Conservation (phyloP, 805 yeast genomes). For the Lachancea kluyveri region DNA sequence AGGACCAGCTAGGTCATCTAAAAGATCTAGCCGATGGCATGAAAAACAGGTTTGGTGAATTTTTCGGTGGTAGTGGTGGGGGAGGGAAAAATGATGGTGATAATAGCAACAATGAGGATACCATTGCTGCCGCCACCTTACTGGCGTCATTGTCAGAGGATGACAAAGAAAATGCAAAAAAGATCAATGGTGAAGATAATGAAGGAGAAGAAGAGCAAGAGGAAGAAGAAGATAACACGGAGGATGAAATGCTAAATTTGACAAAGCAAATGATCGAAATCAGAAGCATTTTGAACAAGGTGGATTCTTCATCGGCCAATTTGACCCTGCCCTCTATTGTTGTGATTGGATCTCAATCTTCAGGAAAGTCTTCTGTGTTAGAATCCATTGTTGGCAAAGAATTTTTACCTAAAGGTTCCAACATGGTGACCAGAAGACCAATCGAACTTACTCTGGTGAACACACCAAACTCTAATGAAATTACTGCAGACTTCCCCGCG, state of each 20-base stretch:
- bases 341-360: conserved; percentile 94
- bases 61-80: conserved; percentile 30
- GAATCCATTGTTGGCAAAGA: conserved; percentile 98
- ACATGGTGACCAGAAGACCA: conserved; percentile 98
- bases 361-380: conserved; percentile 94
- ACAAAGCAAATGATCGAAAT: conserved; percentile 98
- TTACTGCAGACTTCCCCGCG: conserved; percentile 90
- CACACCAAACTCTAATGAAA: conserved; percentile 74
- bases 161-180: conserved; percentile 1
- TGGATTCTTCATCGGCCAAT: conserved; percentile 67
- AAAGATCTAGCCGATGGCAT: conserved; percentile 56
- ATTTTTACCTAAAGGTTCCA: conserved; percentile 92
- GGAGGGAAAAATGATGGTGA: conserved; percentile 40
- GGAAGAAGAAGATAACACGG: conserved; percentile 50
- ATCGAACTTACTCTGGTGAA: conserved; percentile 90
- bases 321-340: conserved; percentile 89
- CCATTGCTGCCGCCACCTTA: conserved; percentile 37
- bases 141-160: conserved; percentile 18
- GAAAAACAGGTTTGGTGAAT: conserved; percentile 35
- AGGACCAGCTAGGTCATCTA: conserved; percentile 55
- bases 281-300: conserved; percentile 64
- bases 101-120: conserved; percentile 54
- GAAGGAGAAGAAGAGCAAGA: conserved; percentile 43
- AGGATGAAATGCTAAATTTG: conserved; percentile 77
- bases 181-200: conserved; percentile 32